Evolutionary conservation across 2,329 filamentous ascomycete species (phyloP).

Genomic region (Lecanoromycetidae sp.): DNA sequence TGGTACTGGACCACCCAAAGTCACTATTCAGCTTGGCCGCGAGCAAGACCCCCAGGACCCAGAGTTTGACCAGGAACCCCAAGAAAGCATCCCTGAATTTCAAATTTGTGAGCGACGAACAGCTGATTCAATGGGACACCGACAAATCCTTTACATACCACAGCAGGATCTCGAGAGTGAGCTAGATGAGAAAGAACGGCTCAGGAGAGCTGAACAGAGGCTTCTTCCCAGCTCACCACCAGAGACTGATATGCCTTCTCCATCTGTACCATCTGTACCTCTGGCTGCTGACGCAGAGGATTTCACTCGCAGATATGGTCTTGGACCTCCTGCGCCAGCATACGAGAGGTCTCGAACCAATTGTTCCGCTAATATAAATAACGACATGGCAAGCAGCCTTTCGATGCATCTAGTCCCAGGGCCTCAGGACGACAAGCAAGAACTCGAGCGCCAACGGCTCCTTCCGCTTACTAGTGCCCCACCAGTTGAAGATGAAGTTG

Average conservation of each 20-base stretch:
- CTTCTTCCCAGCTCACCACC: constrained; percentile 72
- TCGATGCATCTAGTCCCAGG: no score
- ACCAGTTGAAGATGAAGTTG: constrained; percentile 14
- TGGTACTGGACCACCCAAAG: neutral
- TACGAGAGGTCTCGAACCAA: no score
- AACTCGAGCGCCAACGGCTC: constrained; percentile 31
- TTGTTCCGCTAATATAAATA: no score
- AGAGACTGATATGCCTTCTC: constrained; percentile 36
- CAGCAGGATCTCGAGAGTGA: constrained; percentile 52
- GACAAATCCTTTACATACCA: constrained; percentile 42
- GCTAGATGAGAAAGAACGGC: constrained; percentile 68
- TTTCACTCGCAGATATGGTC: constrained; percentile 34
- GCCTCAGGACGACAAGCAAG: neutral
- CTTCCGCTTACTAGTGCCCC: constrained; percentile 50
- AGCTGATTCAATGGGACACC: constrained; percentile 15
- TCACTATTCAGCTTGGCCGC: neutral
- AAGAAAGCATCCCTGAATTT: constrained; percentile 20
- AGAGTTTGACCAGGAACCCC: constrained; percentile 8
- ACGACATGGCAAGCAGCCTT: no score
- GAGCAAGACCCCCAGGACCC: neutral
- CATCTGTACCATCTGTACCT: constrained; percentile 26
- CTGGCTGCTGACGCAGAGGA: constrained; percentile 40
- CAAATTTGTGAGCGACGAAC: no score
- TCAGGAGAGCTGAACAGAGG: constrained; percentile 64
- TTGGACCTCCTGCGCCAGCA: constrained; percentile 16